Evolutionary conservation across 768 basidiomycete species (phyloP).

Genomic region (Leccinum obscurum): DNA sequence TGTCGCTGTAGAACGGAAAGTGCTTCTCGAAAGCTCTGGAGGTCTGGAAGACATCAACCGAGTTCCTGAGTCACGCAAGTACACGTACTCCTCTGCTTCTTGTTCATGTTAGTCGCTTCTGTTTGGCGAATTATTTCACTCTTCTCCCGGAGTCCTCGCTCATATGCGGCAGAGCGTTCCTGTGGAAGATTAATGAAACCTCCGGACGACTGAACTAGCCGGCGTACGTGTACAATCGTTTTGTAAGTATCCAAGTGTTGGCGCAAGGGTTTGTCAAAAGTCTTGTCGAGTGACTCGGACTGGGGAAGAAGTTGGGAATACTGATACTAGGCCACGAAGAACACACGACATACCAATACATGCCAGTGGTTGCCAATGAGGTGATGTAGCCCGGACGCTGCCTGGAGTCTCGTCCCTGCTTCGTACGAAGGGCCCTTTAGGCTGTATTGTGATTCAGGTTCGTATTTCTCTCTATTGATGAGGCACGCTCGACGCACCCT

Average conservation of each 20-base stretch:
- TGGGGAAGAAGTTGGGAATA: conserved; percentile 30
- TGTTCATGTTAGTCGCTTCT: conserved; percentile 81
- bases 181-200: conserved; percentile 30
- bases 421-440: conserved; percentile 81
- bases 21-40: conserved; percentile 86
- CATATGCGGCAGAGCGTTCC: conserved; percentile 86
- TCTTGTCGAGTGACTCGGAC: conserved; percentile 85
- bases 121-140: conserved; percentile 83
- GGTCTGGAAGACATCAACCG: conserved; percentile 49
- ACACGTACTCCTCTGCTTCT: conserved; percentile 77
- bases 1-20: conserved; percentile 79
- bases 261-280: conserved; percentile 87
- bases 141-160: conserved; percentile 78
- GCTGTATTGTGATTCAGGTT: conserved; percentile 35
- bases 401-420: conserved; percentile 78
- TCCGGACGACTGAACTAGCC: conserved; percentile 1
- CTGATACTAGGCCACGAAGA: conserved; percentile 8
- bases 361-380: conserved; percentile 93
- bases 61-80: conserved; percentile 9
- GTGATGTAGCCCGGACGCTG: conserved; percentile 86
- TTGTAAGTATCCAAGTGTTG: conserved; percentile 83
- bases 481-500: conserved; percentile 48
- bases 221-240: conserved; percentile 62
- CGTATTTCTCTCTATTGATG: neutral
- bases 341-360: conserved; percentile 62